A percentile compares a stretch with the other conserved stretches of the same genome.
These are phyloP conservation scores for Termitomyces sp. DNA, from an alignment of 768 basidiomycete genomes.

Conservation along the genomic window DNA sequence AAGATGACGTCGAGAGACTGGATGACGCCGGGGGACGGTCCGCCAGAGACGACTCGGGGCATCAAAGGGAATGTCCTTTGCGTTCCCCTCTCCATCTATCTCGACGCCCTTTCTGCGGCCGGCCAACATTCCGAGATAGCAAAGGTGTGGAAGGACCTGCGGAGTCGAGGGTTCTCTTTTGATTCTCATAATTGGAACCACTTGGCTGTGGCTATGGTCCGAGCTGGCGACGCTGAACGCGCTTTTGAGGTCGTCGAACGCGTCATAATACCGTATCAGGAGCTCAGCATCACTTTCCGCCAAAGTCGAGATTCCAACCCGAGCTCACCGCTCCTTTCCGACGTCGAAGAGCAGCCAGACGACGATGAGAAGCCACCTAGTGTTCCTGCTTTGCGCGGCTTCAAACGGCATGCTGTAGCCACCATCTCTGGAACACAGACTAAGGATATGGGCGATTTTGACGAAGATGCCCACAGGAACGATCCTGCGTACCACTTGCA, in stretches of 20 bases:
- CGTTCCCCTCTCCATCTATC: slow-evolving; percentile 74
- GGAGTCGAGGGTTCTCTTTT: slow-evolving; percentile 62
- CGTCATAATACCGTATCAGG: slow-evolving; percentile 61
- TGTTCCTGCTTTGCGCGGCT: slow-evolving; percentile 25
- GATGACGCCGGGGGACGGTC: slow-evolving; percentile 21
- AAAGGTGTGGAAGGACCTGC: slow-evolving; percentile 60
- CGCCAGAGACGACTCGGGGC: slow-evolving; percentile 8
- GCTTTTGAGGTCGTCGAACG: slow-evolving; percentile 81
- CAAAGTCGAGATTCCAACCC: slow-evolving; percentile 25
- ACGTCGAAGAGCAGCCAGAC: slow-evolving; percentile 14
- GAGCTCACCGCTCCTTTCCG: slow-evolving; percentile 35
- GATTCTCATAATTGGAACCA: slow-evolving; percentile 94
- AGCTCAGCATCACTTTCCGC: slow-evolving; percentile 18
- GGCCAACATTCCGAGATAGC: slow-evolving; percentile 61
- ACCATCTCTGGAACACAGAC: slow-evolving; percentile 12
- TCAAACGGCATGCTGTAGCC: slow-evolving; percentile 11
- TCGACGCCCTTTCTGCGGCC: slow-evolving; percentile 65
- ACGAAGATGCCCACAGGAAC: slow-evolving; percentile 15
- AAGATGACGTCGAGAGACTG: slow-evolving; percentile 29
- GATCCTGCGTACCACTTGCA: slow-evolving; percentile 59
- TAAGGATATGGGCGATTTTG: slow-evolving; percentile 9
- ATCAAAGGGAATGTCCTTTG: slow-evolving; percentile 55
- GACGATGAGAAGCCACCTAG: slow-evolving; percentile 17
- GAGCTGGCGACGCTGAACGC: slow-evolving; percentile 75
- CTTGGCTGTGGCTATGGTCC: slow-evolving; percentile 66